phyloP scores from a whole-genome alignment of 805 yeast genomes.

The Sporopachydermia quercuum region DNA sequence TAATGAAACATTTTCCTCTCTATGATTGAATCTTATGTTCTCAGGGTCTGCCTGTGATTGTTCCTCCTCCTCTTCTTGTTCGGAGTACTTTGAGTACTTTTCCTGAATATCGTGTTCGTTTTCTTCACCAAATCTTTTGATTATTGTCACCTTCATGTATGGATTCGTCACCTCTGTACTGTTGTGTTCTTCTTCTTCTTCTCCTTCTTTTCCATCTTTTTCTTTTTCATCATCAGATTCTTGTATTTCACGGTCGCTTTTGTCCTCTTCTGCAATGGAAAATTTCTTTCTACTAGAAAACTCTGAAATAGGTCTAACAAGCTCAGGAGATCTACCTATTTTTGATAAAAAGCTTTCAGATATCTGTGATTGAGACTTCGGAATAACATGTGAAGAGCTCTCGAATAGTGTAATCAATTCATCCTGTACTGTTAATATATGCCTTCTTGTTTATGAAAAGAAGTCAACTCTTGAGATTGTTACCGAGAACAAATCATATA shows the following conservation, averaged over 20 bases:
- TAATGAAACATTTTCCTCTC: too few species aligned
- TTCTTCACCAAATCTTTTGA: conserved; percentile 5
- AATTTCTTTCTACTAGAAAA: too few species aligned
- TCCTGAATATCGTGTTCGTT: conserved; percentile 3
- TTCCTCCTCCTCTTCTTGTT: conserved; percentile 6
- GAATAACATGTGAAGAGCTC: conserved; percentile 21
- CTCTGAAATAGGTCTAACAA: too few species aligned
- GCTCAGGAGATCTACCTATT: too few species aligned
- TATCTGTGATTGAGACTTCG: conserved; percentile 13
- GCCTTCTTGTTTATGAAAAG: too few species aligned
- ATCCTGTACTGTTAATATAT: too few species aligned
- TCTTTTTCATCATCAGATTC: conserved; percentile 10
- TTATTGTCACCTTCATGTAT: conserved; percentile 9
- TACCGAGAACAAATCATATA: too few species aligned
- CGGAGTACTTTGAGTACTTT: conserved; percentile 3
- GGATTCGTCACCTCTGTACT: conserved; percentile 8
- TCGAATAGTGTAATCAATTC: conserved; percentile 34
- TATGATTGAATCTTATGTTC: too few species aligned
- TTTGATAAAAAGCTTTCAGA: background rate
- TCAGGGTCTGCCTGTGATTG: too few species aligned
- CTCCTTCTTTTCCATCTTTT: conserved; percentile 8
- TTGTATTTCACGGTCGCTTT: too few species aligned
- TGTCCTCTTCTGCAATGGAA: too few species aligned
- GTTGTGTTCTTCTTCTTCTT: conserved; percentile 9
- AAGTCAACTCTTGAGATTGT: too few species aligned